Evolutionary conservation across 352 stramenopile species (phyloP), one percentile per base, ranked within the genome.

Genomic region (Phytophthora sojae): DNA sequence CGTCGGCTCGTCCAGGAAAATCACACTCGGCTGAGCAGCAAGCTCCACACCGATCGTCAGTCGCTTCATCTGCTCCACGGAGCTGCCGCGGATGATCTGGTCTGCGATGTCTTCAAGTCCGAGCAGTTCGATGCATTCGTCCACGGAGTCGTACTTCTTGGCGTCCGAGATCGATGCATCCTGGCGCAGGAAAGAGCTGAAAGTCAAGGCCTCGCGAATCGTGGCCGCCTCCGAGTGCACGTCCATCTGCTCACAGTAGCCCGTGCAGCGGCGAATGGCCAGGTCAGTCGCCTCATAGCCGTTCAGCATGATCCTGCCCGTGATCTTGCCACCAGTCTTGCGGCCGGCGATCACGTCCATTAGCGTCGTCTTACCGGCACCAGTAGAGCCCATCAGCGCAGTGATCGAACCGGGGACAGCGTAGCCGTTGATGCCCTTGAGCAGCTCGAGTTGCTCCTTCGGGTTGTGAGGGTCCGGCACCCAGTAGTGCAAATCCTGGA

Each of bases 241-340:
- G 66, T 98, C 93, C 74, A 98, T 95, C 67, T 98, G 93, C 59
- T 87, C 80, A 32, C 80, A 87, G 73, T 87, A 87, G 14, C 77
- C 80, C 35, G 79, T 86, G 60, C 72, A 80, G 1, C 79, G 79
- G 29, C 74, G 77, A 32, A 86, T 86, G 39, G 79, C 71, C n/a
- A 86, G 60, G 29, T 82, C 71, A 19, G 51, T 83, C 1, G 76
- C 79, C 12, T 73, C 68, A 65, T 75, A 79, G 50, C 79, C 79
- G 59, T 85, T 88, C 11, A 73, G 69, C 14, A 81, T 23, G 6
- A 49, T 49, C 17, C 23, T 23, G 7, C 42, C 42, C 15, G 42
- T 12, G 6, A 49, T 49, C 42, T 12, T 49, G 42, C 42, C 42
- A 17, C 42, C 42, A 3, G 42, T 49, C 42, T 49, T 49, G 42